Base-by-base conservation (phyloP, 78 protist species). In the Dictyostelium citrinum region DNA sequence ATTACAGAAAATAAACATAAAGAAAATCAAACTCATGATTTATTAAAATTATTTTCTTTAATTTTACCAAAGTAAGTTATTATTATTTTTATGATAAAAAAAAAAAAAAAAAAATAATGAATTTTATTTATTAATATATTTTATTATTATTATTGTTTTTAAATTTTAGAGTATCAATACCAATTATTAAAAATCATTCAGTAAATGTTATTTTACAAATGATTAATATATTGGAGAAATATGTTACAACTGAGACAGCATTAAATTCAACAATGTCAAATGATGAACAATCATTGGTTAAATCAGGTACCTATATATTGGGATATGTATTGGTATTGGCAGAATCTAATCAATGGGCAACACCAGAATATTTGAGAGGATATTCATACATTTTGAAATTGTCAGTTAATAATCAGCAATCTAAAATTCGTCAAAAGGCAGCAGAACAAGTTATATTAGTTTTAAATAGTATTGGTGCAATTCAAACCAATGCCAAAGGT, bases 361-460 rank as follows among this genome's bases (percentile, higher is more conserved):
- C 33, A 37, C 29, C 24, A 41, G 84, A 49, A 17, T 49, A 51
- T 29, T 46, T 75, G 12, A 8, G 71, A 41, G 46, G 83, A 1
- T 77, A 77, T 64, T 16, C 51, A 33, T 22, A 33, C 22, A 58
- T 86, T 41, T 64, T 86, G 60, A 61, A 37, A 5, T 55, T 79
- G n/a, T 22, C 92, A 22, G 84, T 86, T 8, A 33, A 77, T 10
- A 46, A 70, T 77, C 39, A 58, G 31, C 64, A 67, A n/a, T 33
- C 76, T 35, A 86, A 86, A 35, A 45, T 86, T 16, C 74, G 92
- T 61, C 92, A 86, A 45, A 86, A 77, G 20, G 58, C 92, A 0
- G 45, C 82, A 12, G 80, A 86, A 64, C 84, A 86, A 72, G 49
- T 86, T 41, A 64, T 86, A 14, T 64, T 86, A 3, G 39, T 86